Conservation (phyloP, 2,329 filamentous ascomycete species). For the Orbilia ellipsospora region DNA sequence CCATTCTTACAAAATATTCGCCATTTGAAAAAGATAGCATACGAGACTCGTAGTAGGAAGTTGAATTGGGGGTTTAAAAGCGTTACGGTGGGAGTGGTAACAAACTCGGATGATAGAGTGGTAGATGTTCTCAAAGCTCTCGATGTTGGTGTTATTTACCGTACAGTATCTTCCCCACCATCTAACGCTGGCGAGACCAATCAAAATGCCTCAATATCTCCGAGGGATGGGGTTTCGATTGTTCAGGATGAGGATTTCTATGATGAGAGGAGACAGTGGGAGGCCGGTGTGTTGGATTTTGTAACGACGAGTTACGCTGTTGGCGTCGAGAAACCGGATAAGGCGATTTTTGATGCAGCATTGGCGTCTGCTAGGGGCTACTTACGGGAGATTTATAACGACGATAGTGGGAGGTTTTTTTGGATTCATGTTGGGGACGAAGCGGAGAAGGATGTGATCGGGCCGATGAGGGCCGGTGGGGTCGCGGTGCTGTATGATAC, state of each 20-base stretch:
- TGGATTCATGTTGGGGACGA: conserved; percentile 70
- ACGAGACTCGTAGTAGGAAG: neutral
- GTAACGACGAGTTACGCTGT: conserved; percentile 73
- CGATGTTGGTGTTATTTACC: conserved; percentile 60
- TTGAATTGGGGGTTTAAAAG: conserved; percentile 46
- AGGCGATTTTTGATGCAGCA: conserved; percentile 69
- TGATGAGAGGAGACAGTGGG: conserved; percentile 15
- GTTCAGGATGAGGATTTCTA: neutral
- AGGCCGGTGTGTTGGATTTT: conserved; percentile 65
- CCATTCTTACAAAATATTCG: conserved; percentile 64
- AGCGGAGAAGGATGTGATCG: conserved; percentile 71
- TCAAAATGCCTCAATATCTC: too few species aligned
- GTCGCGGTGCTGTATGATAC: conserved; percentile 67
- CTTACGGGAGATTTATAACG: conserved; percentile 4
- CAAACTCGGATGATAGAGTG: conserved; percentile 73
- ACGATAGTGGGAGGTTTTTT: conserved; percentile 60
- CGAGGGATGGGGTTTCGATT: neutral
- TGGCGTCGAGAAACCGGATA: conserved; percentile 71
- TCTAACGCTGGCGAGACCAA: too few species aligned
- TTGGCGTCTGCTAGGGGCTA: conserved; percentile 58
- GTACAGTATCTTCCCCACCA: conserved; percentile 55
- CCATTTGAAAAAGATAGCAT: conserved; percentile 56
- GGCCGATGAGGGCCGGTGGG: conserved; percentile 70
- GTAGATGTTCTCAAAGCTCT: conserved; percentile 68
- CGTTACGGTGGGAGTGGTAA: conserved; percentile 69